Evolutionary conservation across 768 basidiomycete genomes (phyloP), one percentile per base, ranked within the genome.

Genomic region (Lyophyllum semitale): DNA sequence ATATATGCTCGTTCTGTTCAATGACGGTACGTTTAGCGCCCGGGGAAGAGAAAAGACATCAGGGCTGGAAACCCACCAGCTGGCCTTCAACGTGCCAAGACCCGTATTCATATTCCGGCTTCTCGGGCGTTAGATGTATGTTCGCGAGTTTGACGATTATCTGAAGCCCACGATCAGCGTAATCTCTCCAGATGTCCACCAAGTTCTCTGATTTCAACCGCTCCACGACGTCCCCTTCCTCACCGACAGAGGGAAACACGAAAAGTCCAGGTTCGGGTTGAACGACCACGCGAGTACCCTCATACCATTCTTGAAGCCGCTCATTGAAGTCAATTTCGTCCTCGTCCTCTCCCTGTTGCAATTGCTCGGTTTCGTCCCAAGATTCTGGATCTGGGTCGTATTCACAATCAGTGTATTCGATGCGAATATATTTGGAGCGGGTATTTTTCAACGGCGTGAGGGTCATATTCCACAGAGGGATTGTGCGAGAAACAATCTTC

Each of bases 81-180:
- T 60, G 59, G 4, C 70, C 75, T 59, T 76, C 75, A 42, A 75
- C 66, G 42, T 74, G 74, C 74, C 75, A 77, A 2, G 63, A 63
- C 13, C 75, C 73, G n/a, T 74, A 73, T 0, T 50, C 55, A 57
- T 75, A 76, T 4, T 60, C 53, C 0, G 74, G 74, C 42, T 70
- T 68, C 27, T 75, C 70, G 17, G 74, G 73, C 0, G 71, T 74
- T 20, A 75, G 52, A 42, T 67, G 63, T 49, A 72, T 71, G 35
- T 66, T 68, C 2, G 70, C 67, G 4, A 72, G 55, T 53, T 72
- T 73, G 41, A 69, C 67, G 35, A 73, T 73, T 11, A 71, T 61
- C 49, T 74, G 71, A n/a, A 69, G 47, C 12, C 63, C 62, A 8
- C 38, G 48, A 12, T 53, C 17, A 9, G 57, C 54, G 51, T 58